Conservation (phyloP, 2,329 filamentous ascomycete genomes). For the Pseudogymnoascus destructans region DNA sequence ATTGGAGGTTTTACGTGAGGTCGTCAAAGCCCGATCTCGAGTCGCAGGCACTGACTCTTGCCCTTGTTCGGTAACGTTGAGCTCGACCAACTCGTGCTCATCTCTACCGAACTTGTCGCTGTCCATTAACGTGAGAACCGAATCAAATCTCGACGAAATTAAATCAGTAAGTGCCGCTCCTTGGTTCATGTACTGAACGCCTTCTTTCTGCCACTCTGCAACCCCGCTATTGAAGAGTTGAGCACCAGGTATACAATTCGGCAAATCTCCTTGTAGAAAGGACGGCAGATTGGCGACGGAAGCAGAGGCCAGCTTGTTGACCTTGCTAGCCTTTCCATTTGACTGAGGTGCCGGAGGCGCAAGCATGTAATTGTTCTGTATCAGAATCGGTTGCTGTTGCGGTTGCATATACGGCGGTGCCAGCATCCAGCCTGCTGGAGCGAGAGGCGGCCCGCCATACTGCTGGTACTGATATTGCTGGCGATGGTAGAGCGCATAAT, state of each 20-base stretch:
- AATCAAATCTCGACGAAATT: slow-evolving; percentile 49
- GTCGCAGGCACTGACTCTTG: neutral
- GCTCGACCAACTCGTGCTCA: slow-evolving; percentile 38
- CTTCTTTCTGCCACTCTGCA: slow-evolving; percentile 31
- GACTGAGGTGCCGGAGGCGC: slow-evolving; percentile 16
- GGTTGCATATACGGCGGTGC: neutral
- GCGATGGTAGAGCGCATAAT: neutral
- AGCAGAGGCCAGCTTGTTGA: slow-evolving; percentile 29
- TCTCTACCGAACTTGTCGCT: slow-evolving; percentile 40
- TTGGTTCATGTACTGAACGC: slow-evolving; percentile 34
- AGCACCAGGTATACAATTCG: slow-evolving; percentile 24
- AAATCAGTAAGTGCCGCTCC: slow-evolving; percentile 41
- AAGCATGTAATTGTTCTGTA: slow-evolving; percentile 38
- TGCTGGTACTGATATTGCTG: neutral
- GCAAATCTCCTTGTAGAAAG: slow-evolving; percentile 27
- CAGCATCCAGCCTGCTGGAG: neutral
- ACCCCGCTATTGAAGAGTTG: slow-evolving; percentile 33
- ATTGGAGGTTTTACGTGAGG: slow-evolving; percentile 15
- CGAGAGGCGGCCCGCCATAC: neutral
- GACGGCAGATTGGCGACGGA: slow-evolving; percentile 30
- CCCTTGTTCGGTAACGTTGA: neutral
- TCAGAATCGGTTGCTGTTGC: slow-evolving; percentile 32
- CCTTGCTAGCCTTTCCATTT: slow-evolving; percentile 16
- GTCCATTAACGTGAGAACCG: slow-evolving; percentile 61
- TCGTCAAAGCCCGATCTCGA: neutral